Percentiles rank a stretch among this genome's conserved stretches.
Conservation (phyloP, 495 filamentous ascomycete species). For the Niebla homalea region DNA sequence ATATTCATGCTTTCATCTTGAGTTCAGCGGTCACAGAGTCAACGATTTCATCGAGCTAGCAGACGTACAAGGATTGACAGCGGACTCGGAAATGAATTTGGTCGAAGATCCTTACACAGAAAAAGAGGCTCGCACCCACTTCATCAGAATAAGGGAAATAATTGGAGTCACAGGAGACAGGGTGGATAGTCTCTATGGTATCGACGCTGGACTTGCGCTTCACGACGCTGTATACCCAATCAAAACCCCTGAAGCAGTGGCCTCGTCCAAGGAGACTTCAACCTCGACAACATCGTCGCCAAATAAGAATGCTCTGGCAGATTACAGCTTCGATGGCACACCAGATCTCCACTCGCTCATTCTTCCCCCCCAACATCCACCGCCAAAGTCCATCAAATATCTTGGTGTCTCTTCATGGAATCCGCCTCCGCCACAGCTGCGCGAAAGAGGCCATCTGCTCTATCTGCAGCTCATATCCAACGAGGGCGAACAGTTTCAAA, state of each 20-base stretch:
- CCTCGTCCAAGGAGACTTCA: constrained; percentile 31
- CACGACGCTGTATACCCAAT: constrained; percentile 60
- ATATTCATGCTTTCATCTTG: constrained; percentile 97
- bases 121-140: constrained; percentile 92
- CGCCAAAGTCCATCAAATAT: constrained; percentile 79
- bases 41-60: constrained; percentile 93
- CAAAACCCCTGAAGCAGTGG: constrained; percentile 19
- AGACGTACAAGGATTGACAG: constrained; percentile 66
- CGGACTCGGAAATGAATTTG: constrained; percentile 62
- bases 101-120: constrained; percentile 97
- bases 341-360: constrained; percentile 58
- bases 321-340: constrained; percentile 62
- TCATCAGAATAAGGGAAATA: constrained; percentile 78
- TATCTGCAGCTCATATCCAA: constrained; percentile 80
- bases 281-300: constrained; percentile 21
- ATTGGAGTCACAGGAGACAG: constrained; percentile 84
- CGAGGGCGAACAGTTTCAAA: constrained; percentile 85
- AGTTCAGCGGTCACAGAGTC: constrained; percentile 69
- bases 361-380: constrained; percentile 44
- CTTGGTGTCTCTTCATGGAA: constrained; percentile 90
- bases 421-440: constrained; percentile 79
- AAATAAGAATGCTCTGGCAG: constrained; percentile 34
- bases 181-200: constrained; percentile 75
- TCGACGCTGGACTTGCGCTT: constrained; percentile 74
- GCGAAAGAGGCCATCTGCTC: constrained; percentile 84